Percentiles rank a stretch among this genome's conserved stretches.
These are phyloP conservation scores for Smallanthus sonchifolius DNA, from an alignment of 129 eudicot species.

Conservation along the genomic window DNA sequence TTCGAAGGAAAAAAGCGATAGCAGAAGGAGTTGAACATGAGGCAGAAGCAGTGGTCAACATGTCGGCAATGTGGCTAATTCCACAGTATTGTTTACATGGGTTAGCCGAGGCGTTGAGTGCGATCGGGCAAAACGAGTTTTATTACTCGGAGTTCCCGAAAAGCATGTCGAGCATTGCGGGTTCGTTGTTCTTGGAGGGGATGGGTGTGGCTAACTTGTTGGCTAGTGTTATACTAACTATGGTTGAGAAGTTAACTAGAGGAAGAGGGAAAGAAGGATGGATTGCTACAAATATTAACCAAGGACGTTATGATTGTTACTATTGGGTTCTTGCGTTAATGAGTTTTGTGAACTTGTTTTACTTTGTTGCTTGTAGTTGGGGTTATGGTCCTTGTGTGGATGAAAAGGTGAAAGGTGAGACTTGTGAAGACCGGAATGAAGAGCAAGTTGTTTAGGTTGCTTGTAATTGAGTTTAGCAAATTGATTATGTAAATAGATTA, in stretches of 20 bases:
- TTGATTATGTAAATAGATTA: slow-evolving; percentile 11
- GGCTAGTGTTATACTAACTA: slow-evolving; percentile 33
- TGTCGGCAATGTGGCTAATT: slow-evolving; percentile 41
- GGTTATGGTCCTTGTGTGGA: slow-evolving; percentile 30
- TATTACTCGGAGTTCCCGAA: too few species aligned
- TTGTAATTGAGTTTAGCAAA: slow-evolving; percentile 1
- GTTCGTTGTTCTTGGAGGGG: slow-evolving; percentile 20
- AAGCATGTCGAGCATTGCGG: too few species aligned
- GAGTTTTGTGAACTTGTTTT: slow-evolving; percentile 33
- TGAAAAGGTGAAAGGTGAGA: background rate
- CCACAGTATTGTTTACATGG: slow-evolving; percentile 30
- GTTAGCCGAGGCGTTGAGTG: slow-evolving; percentile 37
- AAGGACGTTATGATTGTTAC: slow-evolving; percentile 36
- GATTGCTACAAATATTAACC: slow-evolving; percentile 20
- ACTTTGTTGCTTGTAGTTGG: slow-evolving; percentile 28
- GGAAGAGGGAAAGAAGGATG: slow-evolving; percentile 28
- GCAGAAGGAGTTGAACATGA: slow-evolving; percentile 8
- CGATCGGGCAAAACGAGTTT: background rate
- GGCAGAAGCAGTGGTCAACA: slow-evolving; percentile 8
- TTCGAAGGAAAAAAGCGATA: slow-evolving; percentile 28
- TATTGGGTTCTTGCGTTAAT: slow-evolving; percentile 32
- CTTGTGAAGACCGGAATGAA: background rate
- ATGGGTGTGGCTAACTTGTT: slow-evolving; percentile 32
- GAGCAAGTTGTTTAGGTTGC: background rate
- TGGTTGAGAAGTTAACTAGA: slow-evolving; percentile 23